Conservation (phyloP, 2,329 filamentous ascomycete species). For the Ceratocystis cubensis region DNA sequence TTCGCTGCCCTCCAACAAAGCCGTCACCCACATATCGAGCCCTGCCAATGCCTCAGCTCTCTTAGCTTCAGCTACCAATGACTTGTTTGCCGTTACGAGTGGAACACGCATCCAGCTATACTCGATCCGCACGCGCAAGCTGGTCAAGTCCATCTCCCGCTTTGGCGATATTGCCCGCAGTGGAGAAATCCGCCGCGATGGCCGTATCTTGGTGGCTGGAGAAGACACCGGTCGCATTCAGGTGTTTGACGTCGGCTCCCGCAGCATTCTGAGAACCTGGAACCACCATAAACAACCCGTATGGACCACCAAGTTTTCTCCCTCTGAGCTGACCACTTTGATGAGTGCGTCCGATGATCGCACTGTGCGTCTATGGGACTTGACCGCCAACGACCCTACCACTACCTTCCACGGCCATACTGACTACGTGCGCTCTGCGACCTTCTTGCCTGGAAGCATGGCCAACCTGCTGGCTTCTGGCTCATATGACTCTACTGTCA, state of each 20-base stretch:
- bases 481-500: slow-evolving; percentile 87
- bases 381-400: slow-evolving; percentile 65
- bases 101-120: slow-evolving; percentile 88
- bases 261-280: slow-evolving; percentile 93
- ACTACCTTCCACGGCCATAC: slow-evolving; percentile 73
- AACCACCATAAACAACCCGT: slow-evolving; percentile 86
- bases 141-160: slow-evolving; percentile 84
- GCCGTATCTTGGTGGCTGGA: slow-evolving; percentile 76
- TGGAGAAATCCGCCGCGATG: slow-evolving; percentile 79
- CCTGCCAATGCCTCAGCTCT: slow-evolving; percentile 29
- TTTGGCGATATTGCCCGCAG: slow-evolving; percentile 86
- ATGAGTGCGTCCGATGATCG: slow-evolving; percentile 87
- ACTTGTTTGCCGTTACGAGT: slow-evolving; percentile 86
- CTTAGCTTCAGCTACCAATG: slow-evolving; percentile 36
- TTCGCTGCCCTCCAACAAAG: slow-evolving; percentile 78
- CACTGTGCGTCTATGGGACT: slow-evolving; percentile 87
- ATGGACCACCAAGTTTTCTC: slow-evolving; percentile 86
- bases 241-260: slow-evolving; percentile 79
- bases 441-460: slow-evolving; percentile 64
- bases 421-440: slow-evolving; percentile 82
- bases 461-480: slow-evolving; percentile 75
- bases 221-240: slow-evolving; percentile 88
- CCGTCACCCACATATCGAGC: slow-evolving; percentile 80
- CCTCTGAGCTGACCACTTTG: slow-evolving; percentile 68
- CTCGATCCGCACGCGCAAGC: slow-evolving; percentile 80